Percentiles rank a stretch among this genome's conserved stretches.
Evolutionary conservation across 140 eudicot species (phyloP).

Genomic region (Stevia rebaudiana): DNA sequence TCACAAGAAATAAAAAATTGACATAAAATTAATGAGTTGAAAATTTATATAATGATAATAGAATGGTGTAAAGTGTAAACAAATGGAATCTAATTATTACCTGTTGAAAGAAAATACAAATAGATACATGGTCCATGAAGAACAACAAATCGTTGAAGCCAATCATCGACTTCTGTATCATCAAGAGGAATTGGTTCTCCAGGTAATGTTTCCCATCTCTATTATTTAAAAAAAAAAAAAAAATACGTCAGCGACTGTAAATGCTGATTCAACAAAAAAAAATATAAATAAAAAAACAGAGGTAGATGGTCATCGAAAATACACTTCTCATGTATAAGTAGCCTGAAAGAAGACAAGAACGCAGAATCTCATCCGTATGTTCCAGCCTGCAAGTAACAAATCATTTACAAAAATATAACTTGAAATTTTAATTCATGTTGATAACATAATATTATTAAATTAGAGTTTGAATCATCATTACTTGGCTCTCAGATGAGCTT

Average conservation of each 20-base stretch:
- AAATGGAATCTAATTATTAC: slow-evolving; percentile 27
- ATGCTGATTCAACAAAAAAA: background rate
- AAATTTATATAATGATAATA: background rate
- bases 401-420: background rate
- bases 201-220: slow-evolving; percentile 98
- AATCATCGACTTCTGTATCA: slow-evolving; percentile 85
- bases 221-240: slow-evolving; percentile 14
- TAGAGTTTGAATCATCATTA: slow-evolving; percentile 29
- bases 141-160: slow-evolving; percentile 88
- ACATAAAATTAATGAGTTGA: background rate
- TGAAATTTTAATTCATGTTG: background rate
- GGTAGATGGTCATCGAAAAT: background rate
- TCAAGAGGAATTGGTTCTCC: slow-evolving; percentile 90
- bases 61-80: background rate
- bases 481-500: slow-evolving; percentile 77
- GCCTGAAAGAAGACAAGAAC: slow-evolving; percentile 70
- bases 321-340: slow-evolving; percentile 66
- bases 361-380: slow-evolving; percentile 72
- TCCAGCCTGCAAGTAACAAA: slow-evolving; percentile 52
- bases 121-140: slow-evolving; percentile 79
- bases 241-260: background rate
- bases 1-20: background rate
- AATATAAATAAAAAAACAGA: too few species aligned
- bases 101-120: slow-evolving; percentile 62
- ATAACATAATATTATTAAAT: background rate